phyloP scores from a whole-genome alignment of 2,329 filamentous ascomycete genomes.

The Pseudogymnoascus sp. region DNA sequence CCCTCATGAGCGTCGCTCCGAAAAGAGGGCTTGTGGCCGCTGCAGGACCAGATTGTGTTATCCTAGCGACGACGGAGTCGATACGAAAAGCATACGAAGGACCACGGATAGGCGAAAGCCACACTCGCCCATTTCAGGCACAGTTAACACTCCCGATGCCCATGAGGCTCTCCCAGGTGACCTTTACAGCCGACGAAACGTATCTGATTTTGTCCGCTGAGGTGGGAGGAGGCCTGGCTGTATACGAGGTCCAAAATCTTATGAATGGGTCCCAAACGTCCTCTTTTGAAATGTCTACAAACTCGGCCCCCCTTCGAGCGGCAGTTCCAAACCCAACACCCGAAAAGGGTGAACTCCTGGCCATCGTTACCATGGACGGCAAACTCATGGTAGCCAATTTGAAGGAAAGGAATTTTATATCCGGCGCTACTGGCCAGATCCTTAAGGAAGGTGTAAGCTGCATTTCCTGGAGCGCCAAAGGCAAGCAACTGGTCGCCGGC shows the following conservation, averaged over 20 bases:
- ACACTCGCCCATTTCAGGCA: conserved; percentile 64
- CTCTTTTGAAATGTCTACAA: conserved; percentile 69
- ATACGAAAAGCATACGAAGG: conserved; percentile 68
- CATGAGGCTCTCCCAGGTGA: conserved; percentile 74
- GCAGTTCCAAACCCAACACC: conserved; percentile 73
- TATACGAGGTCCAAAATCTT: conserved; percentile 69
- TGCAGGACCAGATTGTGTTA: conserved; percentile 71
- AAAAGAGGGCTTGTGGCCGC: conserved; percentile 76
- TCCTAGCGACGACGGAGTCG: conserved; percentile 68
- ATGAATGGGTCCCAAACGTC: conserved; percentile 59
- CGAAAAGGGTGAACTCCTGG: conserved; percentile 67
- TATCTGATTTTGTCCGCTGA: conserved; percentile 79
- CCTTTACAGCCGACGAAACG: conserved; percentile 84
- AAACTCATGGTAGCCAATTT: conserved; percentile 80
- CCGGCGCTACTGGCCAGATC: conserved; percentile 53
- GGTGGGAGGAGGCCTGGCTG: conserved; percentile 69
- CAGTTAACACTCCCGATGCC: conserved; percentile 66
- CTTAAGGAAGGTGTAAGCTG: conserved; percentile 73
- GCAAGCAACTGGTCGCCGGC: conserved; percentile 87
- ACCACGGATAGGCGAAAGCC: conserved; percentile 51
- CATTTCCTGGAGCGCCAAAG: conserved; percentile 83
- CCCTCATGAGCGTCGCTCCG: conserved; percentile 76
- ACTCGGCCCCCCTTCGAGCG: conserved; percentile 63
- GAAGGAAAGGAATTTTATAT: conserved; percentile 52
- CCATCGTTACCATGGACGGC: conserved; percentile 71